phyloP scores from a whole-genome alignment of 768 basidiomycete species.

The Boletus coccyginus region DNA sequence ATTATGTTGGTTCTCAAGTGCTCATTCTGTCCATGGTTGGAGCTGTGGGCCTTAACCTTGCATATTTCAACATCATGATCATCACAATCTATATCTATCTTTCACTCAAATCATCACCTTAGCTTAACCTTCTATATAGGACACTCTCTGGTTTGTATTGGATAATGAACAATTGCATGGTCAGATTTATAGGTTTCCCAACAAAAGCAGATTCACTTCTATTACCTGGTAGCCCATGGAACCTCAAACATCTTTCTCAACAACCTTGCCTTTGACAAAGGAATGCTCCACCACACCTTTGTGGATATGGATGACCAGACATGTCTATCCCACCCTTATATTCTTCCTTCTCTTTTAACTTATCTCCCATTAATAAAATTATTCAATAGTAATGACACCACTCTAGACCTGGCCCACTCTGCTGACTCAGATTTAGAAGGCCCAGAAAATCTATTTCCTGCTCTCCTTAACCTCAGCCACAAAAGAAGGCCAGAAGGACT shows the following conservation, averaged over 20 bases:
- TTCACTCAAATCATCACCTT: background rate
- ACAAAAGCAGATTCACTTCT: slow-evolving; percentile 16
- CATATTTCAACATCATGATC: slow-evolving; percentile 1
- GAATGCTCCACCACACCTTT: background rate
- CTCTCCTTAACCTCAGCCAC: too few species aligned
- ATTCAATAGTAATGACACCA: too few species aligned
- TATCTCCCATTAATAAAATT: too few species aligned
- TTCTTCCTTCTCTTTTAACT: too few species aligned
- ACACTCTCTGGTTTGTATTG: slow-evolving; percentile 21
- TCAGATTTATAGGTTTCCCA: slow-evolving; percentile 10
- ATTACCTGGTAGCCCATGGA: slow-evolving; percentile 3
- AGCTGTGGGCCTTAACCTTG: slow-evolving; percentile 7
- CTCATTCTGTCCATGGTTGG: slow-evolving; percentile 20
- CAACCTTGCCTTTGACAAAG: slow-evolving; percentile 20
- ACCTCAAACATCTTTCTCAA: slow-evolving; percentile 19
- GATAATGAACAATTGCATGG: slow-evolving; percentile 20
- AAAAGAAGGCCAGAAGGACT: too few species aligned
- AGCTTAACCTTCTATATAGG: slow-evolving; percentile 2
- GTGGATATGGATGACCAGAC: background rate
- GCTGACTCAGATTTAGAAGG: too few species aligned
- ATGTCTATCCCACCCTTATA: too few species aligned
- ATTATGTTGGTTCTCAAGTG: background rate
- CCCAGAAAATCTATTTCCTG: too few species aligned
- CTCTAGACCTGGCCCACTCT: too few species aligned
- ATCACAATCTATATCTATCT: background rate